These are phyloP conservation scores for Phytophthora uliginosa DNA, from an alignment of 352 stramenopile species.

Conservation along the genomic window DNA sequence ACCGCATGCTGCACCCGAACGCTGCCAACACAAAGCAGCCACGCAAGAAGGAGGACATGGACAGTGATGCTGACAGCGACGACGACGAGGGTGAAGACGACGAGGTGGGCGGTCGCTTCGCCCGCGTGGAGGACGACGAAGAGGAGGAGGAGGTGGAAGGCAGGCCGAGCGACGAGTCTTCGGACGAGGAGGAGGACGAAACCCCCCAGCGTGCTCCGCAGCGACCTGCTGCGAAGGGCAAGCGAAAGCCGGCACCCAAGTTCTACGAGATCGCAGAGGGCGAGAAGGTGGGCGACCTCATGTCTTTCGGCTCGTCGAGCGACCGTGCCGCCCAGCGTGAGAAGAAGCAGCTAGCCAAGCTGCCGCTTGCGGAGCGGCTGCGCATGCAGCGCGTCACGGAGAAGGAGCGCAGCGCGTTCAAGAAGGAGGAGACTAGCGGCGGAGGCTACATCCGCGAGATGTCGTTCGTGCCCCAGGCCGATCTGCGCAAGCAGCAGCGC, in stretches of 20 bases:
- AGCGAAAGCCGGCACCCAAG: slow-evolving; percentile 61
- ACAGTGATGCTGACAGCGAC: slow-evolving; percentile 89
- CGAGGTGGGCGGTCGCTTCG: slow-evolving; percentile 69
- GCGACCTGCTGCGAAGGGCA: slow-evolving; percentile 34
- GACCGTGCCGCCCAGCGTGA: slow-evolving; percentile 79
- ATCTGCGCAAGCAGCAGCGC: slow-evolving; percentile 64
- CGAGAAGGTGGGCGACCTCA: slow-evolving; percentile 86
- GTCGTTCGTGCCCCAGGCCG: slow-evolving; percentile 79
- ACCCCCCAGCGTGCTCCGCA: slow-evolving; percentile 17
- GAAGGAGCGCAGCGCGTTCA: slow-evolving; percentile 83
- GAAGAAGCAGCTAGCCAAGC: slow-evolving; percentile 82
- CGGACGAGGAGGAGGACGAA: slow-evolving; percentile 57
- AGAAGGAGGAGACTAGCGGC: slow-evolving; percentile 81
- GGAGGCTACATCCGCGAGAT: slow-evolving; percentile 89
- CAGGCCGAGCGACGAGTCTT: slow-evolving; percentile 75
- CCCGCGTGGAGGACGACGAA: slow-evolving; percentile 74
- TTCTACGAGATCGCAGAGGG: slow-evolving; percentile 91
- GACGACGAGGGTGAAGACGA: slow-evolving; percentile 72
- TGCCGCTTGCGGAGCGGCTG: slow-evolving; percentile 84
- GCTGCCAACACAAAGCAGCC: slow-evolving; percentile 79
- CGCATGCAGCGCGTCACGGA: slow-evolving; percentile 79
- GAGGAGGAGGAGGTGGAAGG: slow-evolving; percentile 67
- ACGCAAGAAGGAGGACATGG: slow-evolving; percentile 91
- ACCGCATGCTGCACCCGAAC: slow-evolving; percentile 96
- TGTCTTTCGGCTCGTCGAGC: slow-evolving; percentile 75